Evolutionary conservation across 805 yeast genomes (phyloP), one percentile per base, ranked within the genome.

Genomic region (Dipodascopsis uninucleata): DNA sequence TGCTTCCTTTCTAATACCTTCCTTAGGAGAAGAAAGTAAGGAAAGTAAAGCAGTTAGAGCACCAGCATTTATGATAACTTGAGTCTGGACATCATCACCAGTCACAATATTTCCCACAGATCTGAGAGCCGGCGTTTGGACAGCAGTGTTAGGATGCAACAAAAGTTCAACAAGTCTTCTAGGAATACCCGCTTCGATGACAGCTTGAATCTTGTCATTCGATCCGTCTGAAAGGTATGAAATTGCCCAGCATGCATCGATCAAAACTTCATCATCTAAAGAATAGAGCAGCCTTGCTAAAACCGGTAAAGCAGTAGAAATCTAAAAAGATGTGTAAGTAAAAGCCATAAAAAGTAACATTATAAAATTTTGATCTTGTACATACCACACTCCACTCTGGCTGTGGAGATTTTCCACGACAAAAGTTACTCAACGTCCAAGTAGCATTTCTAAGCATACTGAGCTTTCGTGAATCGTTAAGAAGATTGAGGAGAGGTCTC

Each of bases 161-260:
- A 93, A 75, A 60, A 93, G 75, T 68, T 93, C 97, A 28, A 93
- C 97, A 45, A 93, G 74, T 64, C 97, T 80, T 60, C 85, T 81
- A 49, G 97, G 97, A 55, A 93, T 88, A 64, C 97, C 82, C 23
- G 90, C 95, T 65, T 93, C 97, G 52, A 93, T 84, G 41, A 93
- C 97, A 5, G 96, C 95, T 72, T 90, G 96, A 60, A 93, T 93
- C 31, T 95, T 89, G 60, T 85, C 89, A 55, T 85, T 73, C 25
- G 95, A 79, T 25, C 98, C 98, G 67, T 93, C 98, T 41, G 93
- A 81, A 46, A 93, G 69, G 65, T 93, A 93, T 1, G 96, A 86
- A 43, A 93, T 88, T 10, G 97, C 97, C 98, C 98, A 93, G 70
- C 97, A 87, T 31, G 98, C 96, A 67, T 93, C 98, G 53, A 88